Evolutionary conservation across 352 stramenopile species (phyloP).

Genomic region (Phytophthora cactorum): DNA sequence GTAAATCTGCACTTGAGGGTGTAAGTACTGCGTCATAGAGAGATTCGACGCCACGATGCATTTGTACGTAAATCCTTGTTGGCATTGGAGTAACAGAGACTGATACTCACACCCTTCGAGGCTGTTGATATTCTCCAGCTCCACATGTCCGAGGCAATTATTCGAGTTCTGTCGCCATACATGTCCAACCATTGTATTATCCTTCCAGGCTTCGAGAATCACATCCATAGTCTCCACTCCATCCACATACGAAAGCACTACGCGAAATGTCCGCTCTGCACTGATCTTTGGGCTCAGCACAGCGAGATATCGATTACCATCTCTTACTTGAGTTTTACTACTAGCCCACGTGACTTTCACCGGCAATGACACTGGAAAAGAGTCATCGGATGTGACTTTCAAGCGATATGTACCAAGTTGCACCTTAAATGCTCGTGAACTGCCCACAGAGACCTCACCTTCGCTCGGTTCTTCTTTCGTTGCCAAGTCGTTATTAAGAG

Average conservation of each 20-base stretch:
- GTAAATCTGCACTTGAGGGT: slow-evolving; percentile 62
- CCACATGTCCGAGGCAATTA: slow-evolving; percentile 26
- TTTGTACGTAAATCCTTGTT: slow-evolving; percentile 42
- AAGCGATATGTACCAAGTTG: slow-evolving; percentile 50
- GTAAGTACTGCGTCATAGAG: slow-evolving; percentile 28
- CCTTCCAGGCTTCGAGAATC: slow-evolving; percentile 52
- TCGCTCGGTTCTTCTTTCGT: slow-evolving; percentile 20
- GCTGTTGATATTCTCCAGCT: slow-evolving; percentile 33
- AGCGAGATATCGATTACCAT: slow-evolving; percentile 37
- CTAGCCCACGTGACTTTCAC: slow-evolving; percentile 50
- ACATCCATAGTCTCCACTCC: slow-evolving; percentile 41
- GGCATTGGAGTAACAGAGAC: slow-evolving; percentile 39
- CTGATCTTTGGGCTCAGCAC: slow-evolving; percentile 48
- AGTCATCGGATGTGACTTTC: slow-evolving; percentile 30
- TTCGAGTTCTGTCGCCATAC: slow-evolving; percentile 30
- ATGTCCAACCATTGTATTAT: slow-evolving; percentile 27
- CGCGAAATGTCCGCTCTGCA: slow-evolving; percentile 30
- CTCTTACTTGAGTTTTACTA: slow-evolving; percentile 25
- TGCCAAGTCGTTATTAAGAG: slow-evolving; percentile 2
- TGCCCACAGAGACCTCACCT: slow-evolving; percentile 31
- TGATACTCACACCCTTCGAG: slow-evolving; percentile 49
- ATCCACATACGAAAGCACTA: slow-evolving; percentile 62
- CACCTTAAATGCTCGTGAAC: slow-evolving; percentile 45
- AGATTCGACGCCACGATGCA: slow-evolving; percentile 46
- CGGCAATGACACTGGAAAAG: slow-evolving; percentile 26